phyloP scores from a whole-genome alignment of 306 rosid genomes.

The Trichosanthes truncata region DNA sequence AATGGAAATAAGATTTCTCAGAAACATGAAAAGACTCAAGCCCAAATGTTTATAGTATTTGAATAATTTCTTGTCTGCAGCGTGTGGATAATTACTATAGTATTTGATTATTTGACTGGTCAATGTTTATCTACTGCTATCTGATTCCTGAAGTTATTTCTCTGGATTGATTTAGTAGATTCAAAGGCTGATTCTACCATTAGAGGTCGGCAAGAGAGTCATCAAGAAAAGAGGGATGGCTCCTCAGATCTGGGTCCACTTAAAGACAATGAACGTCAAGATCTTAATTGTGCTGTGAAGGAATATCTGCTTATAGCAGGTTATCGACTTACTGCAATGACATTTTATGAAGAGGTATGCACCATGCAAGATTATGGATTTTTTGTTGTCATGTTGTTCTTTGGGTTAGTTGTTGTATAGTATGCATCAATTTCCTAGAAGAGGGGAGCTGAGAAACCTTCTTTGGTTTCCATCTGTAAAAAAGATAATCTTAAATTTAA shows the following conservation, averaged over 20 bases:
- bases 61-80: not conserved
- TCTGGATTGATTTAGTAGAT: slow-evolving; percentile 5
- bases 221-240: slow-evolving; percentile 32
- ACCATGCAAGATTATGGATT: slow-evolving; percentile 3
- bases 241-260: slow-evolving; percentile 68
- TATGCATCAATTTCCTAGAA: not conserved
- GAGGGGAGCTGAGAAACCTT: not conserved
- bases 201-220: slow-evolving; percentile 34
- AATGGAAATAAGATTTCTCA: not conserved
- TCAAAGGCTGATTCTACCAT: slow-evolving; percentile 32
- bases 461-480: not conserved
- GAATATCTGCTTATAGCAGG: slow-evolving; percentile 93
- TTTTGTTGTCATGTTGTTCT: not conserved
- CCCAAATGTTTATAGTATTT: not conserved
- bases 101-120: not conserved
- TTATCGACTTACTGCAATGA: slow-evolving; percentile 95
- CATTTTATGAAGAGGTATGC: slow-evolving; percentile 91
- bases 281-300: slow-evolving; percentile 91
- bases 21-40: not conserved
- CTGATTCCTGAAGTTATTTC: slow-evolving; percentile 1
- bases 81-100: not conserved
- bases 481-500: not conserved
- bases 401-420: not conserved
- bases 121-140: not conserved
- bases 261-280: slow-evolving; percentile 72